Evolutionary conservation across 2,329 filamentous ascomycete genomes (phyloP), one percentile per base, ranked within the genome.

Genomic region (Nakataea oryzae): DNA sequence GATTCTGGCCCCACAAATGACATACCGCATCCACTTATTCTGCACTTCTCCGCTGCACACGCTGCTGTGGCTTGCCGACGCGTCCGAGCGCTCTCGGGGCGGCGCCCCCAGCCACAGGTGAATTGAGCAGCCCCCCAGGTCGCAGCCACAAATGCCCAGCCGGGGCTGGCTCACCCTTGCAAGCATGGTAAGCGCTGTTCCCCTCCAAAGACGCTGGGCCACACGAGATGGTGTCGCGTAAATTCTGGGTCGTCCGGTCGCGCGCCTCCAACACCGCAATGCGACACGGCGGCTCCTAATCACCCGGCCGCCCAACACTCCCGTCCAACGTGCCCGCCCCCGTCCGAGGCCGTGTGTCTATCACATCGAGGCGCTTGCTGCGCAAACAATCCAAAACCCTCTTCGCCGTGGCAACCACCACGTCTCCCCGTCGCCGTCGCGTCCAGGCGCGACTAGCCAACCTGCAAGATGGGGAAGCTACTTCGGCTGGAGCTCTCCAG

Each of bases 401-500:
- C 41, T 47, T 50, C 41, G 3, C 5, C 41, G 21, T 7, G 41
- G 41, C 34, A 21, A n/a, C 8, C 41, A n/a, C 2, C 21, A n/a
- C 41, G 17, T 26, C 34, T 27, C 27, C 34, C 26, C 34, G 9
- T 32, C 32, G 26, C 34, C n/a, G 54, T 54, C 62, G 62, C 62
- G 62, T 32, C 27, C 54, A 3, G 50, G 28, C 58, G 62, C 59
- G 62, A 58, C 34, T n/a, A 30, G 28, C 28, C 47, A 54, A 32
- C 34, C 58, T 62, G 62, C 54, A 61, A 61, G 24, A 97, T 99
- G 95, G 93, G 93, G 68, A 97, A 97, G 78, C 88, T 99, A 71
- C 90, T 96, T 71, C 88, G 92, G 65, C 86, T 99, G 61, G 93
- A 97, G 81, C 82, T 99, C 65, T 96, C 89, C 79, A 97, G 91